Conservation (phyloP, 768 basidiomycete genomes). For the Mycena vitilis region DNA sequence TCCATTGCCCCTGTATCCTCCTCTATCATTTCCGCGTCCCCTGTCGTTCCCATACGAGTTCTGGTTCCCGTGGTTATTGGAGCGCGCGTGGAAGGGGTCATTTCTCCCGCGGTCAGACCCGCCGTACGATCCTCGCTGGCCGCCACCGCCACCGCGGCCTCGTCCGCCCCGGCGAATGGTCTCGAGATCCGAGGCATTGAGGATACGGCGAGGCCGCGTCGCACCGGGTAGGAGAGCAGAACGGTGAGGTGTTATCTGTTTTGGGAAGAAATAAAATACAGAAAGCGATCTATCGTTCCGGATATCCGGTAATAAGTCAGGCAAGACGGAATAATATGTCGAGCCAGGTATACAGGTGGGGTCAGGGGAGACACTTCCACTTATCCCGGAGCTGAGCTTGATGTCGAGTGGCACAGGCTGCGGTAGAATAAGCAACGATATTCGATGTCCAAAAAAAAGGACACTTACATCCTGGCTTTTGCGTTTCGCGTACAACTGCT, state of each 20-base stretch:
- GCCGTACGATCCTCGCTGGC: slow-evolving; percentile 50
- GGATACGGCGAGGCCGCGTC: slow-evolving; percentile 64
- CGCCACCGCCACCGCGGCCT: slow-evolving; percentile 58
- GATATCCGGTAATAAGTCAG: slow-evolving; percentile 72
- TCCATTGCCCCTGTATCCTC: slow-evolving; percentile 47
- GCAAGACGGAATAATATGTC: slow-evolving; percentile 84
- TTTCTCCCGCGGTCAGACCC: slow-evolving; percentile 52
- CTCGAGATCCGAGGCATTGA: slow-evolving; percentile 81
- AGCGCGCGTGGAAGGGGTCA: slow-evolving; percentile 60
- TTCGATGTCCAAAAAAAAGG: slow-evolving; percentile 12
- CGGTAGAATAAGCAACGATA: slow-evolving; percentile 28
- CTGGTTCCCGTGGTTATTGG: slow-evolving; percentile 52
- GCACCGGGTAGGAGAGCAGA: slow-evolving; percentile 85
- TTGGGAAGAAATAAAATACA: slow-evolving; percentile 89
- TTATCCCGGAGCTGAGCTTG: slow-evolving; percentile 79
- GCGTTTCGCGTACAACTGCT: slow-evolving; percentile 90
- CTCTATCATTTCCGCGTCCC: slow-evolving; percentile 41
- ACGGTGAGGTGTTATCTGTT: slow-evolving; percentile 86
- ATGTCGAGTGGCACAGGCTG: slow-evolving; percentile 83
- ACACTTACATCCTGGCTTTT: slow-evolving; percentile 80
- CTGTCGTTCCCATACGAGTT: slow-evolving; percentile 44
- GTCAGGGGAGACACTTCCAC: slow-evolving; percentile 83
- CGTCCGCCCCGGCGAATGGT: slow-evolving; percentile 66
- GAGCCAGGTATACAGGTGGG: slow-evolving; percentile 93
- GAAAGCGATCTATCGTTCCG: slow-evolving; percentile 89